Percentiles rank a stretch among this genome's conserved stretches.
Evolutionary conservation across 2,329 filamentous ascomycete genomes (phyloP).

Genomic region (Amauroascus verrucosus): DNA sequence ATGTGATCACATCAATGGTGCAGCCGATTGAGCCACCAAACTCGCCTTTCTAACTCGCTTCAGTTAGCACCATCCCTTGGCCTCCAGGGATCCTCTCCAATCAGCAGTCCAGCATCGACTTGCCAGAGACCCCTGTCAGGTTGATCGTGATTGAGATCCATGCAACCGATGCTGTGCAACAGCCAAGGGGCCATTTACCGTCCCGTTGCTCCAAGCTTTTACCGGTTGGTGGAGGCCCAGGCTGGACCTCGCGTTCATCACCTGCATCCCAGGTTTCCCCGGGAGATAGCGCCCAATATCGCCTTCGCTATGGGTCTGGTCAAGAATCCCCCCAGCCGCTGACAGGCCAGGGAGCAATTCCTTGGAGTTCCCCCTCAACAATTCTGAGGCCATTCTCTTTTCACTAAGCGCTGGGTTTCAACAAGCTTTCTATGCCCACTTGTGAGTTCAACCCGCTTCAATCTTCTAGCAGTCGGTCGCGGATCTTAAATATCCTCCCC

Average conservation of each 20-base stretch:
- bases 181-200: background rate
- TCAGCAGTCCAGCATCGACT: background rate
- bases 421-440: background rate
- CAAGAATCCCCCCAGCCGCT: background rate
- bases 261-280: background rate
- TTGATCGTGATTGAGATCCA: slow-evolving; percentile 1
- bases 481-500: background rate
- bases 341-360: background rate
- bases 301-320: background rate
- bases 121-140: background rate
- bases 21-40: background rate
- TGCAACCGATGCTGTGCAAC: background rate
- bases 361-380: background rate
- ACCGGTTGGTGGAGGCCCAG: background rate
- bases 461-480: too few species aligned
- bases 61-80: background rate
- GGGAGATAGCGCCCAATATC: background rate
- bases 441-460: background rate
- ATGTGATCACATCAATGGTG: slow-evolving; percentile 7
- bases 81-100: background rate
- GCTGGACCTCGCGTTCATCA: background rate
- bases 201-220: background rate
- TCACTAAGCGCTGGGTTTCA: background rate
- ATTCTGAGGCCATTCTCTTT: background rate
- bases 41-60: background rate